Conservation (phyloP, 23 red algal genomes). For the Chondrus crispus region DNA sequence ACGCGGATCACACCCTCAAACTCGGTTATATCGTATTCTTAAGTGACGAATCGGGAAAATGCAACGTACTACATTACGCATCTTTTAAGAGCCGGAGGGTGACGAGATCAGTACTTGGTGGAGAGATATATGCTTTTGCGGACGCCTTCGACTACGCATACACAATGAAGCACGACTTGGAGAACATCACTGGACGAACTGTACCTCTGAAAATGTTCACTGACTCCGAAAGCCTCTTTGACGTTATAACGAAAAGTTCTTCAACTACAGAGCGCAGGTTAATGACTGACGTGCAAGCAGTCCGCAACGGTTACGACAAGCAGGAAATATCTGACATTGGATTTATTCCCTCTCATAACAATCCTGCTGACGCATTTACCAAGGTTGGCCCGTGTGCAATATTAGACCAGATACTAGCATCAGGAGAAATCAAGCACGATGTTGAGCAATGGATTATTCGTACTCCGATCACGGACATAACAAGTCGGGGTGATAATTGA, state of each 20-base stretch:
- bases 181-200: not conserved
- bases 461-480: no score
- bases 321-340: constrained; percentile 25
- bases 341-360: not conserved
- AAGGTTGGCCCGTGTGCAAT: not conserved
- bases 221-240: not conserved
- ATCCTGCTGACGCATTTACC: not conserved
- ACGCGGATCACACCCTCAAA: not conserved
- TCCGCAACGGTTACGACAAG: not conserved
- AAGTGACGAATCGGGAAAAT: not conserved
- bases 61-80: not conserved
- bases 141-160: constrained; percentile 16
- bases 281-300: not conserved
- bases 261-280: not conserved
- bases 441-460: not conserved
- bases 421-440: no score
- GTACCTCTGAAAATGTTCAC: not conserved
- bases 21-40: constrained; percentile 20
- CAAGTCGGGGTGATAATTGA: no score
- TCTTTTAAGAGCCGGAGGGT: not conserved
- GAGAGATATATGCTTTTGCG: constrained; percentile 17
- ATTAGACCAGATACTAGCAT: not conserved
- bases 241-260: not conserved
- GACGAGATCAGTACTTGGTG: not conserved
- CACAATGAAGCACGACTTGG: constrained; percentile 9